Evolutionary conservation across 345 rosid genomes (phyloP).

Genomic region (Acer saccharum): DNA sequence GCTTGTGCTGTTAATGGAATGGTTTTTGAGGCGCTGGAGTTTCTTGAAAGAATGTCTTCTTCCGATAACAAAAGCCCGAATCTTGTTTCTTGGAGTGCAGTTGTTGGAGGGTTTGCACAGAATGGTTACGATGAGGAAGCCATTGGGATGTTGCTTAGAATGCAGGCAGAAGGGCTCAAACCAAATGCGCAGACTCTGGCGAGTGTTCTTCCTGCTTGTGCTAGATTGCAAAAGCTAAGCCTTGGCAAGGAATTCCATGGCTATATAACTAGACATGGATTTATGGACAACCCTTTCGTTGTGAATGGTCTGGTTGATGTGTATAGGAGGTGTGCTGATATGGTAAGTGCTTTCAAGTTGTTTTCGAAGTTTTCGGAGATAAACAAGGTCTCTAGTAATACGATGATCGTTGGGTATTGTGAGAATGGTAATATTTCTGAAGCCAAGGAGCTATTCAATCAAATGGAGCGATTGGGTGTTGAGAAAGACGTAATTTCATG

Average conservation of each 20-base stretch:
- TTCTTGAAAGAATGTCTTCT: slow-evolving; percentile 40
- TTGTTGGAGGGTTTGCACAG: slow-evolving; percentile 61
- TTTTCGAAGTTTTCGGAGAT: slow-evolving; percentile 48
- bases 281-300: slow-evolving; percentile 43
- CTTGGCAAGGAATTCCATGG: slow-evolving; percentile 60
- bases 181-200: slow-evolving; percentile 65
- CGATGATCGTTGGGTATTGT: slow-evolving; percentile 63
- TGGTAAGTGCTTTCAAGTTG: slow-evolving; percentile 47
- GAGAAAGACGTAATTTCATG: slow-evolving; percentile 53
- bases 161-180: slow-evolving; percentile 50
- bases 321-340: slow-evolving; percentile 60
- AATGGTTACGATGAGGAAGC: slow-evolving; percentile 58
- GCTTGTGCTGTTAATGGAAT: slow-evolving; percentile 54
- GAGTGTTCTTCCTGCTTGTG: slow-evolving; percentile 69
- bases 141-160: slow-evolving; percentile 39
- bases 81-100: slow-evolving; percentile 66
- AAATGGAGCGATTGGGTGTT: slow-evolving; percentile 42
- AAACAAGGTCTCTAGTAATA: slow-evolving; percentile 53
- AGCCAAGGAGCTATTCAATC: slow-evolving; percentile 50
- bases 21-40: slow-evolving; percentile 41
- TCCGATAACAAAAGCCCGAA: slow-evolving; percentile 37
- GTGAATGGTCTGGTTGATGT: slow-evolving; percentile 66
- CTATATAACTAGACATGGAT: slow-evolving; percentile 48
- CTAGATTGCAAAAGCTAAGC: slow-evolving; percentile 45
- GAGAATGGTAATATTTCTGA: slow-evolving; percentile 46